These are phyloP conservation scores for Diaporthe batatas DNA, from an alignment of 2,329 filamentous ascomycete genomes.

Conservation along the genomic window DNA sequence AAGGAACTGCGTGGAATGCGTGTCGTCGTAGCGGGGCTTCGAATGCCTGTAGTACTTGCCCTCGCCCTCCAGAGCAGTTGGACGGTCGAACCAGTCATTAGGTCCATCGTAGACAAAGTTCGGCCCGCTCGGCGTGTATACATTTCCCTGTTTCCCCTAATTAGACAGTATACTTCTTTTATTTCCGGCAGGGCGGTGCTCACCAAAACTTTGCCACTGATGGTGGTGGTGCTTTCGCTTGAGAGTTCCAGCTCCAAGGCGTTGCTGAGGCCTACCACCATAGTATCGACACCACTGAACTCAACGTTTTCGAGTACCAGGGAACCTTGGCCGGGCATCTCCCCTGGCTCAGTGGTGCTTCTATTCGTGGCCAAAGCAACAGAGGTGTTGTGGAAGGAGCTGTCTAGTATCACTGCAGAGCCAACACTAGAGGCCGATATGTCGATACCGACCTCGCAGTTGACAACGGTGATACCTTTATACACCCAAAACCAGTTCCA, in stretches of 20 bases:
- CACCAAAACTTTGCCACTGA: constrained; percentile 1
- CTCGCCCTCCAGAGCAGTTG: constrained; percentile 64
- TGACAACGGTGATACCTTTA: constrained; percentile 73
- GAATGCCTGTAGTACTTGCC: constrained; percentile 62
- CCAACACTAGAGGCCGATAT: constrained; percentile 76
- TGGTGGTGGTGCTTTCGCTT: neutral
- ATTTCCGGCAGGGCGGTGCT: neutral
- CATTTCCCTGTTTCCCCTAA: constrained; percentile 67
- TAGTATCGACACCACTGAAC: neutral
- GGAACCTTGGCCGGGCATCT: constrained; percentile 56
- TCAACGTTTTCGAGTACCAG: constrained; percentile 59
- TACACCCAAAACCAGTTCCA: constrained; percentile 85
- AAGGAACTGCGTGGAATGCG: constrained; percentile 67
- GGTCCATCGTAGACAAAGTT: constrained; percentile 62
- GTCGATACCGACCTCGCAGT: constrained; percentile 75
- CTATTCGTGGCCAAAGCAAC: constrained; percentile 76
- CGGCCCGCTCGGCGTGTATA: constrained; percentile 65
- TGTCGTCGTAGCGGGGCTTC: constrained; percentile 75
- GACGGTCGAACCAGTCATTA: constrained; percentile 61
- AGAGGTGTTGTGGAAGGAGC: constrained; percentile 73
- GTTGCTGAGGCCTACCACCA: neutral
- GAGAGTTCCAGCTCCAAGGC: neutral
- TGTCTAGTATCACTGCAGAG: constrained; percentile 82
- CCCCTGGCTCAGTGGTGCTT: constrained; percentile 47
- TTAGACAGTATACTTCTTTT: neutral